A percentile compares a stretch with the other conserved stretches of the same genome.
Conservation (phyloP, 139 green algal species). For the Pleodorina starrii region DNA sequence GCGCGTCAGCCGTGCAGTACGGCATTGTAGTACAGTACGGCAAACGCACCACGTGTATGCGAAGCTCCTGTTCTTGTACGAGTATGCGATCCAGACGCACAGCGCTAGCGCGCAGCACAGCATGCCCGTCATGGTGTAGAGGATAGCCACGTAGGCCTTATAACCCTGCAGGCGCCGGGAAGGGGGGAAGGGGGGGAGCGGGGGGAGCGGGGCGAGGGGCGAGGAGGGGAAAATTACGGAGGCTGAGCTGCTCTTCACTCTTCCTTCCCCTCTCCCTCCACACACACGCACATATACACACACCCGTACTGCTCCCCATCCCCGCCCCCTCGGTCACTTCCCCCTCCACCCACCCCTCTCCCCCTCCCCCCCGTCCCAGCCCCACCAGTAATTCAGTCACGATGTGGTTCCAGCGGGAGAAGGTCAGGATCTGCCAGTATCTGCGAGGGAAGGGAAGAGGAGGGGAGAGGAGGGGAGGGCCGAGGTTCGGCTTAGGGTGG, state of each 20-base stretch:
- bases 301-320: background rate
- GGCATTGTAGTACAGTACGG: background rate
- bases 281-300: background rate
- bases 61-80: conserved; percentile 52
- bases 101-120: conserved; percentile 20
- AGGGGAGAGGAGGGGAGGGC: too few relatives aligned
- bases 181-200: background rate
- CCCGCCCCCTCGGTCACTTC: too few relatives aligned
- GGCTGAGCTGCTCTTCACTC: background rate
- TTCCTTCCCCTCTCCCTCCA: background rate
- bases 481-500: too few relatives aligned
- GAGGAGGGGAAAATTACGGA: background rate
- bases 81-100: conserved; percentile 46
- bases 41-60: conserved; percentile 32
- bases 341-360: background rate
- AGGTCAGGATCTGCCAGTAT: conserved; percentile 47
- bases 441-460: background rate
- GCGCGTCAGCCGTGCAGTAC: too few relatives aligned
- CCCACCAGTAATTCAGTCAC: conserved; percentile 10
- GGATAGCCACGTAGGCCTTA: conserved; percentile 46
- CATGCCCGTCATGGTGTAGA: conserved; percentile 43
- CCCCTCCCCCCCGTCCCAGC: background rate
- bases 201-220: background rate
- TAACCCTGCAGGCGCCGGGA: conserved; percentile 16
- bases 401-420: conserved; percentile 46